Evolutionary conservation across 441 rosid genomes (phyloP), one percentile per base, ranked within the genome.

Genomic region (Metrosideros polymorpha): DNA sequence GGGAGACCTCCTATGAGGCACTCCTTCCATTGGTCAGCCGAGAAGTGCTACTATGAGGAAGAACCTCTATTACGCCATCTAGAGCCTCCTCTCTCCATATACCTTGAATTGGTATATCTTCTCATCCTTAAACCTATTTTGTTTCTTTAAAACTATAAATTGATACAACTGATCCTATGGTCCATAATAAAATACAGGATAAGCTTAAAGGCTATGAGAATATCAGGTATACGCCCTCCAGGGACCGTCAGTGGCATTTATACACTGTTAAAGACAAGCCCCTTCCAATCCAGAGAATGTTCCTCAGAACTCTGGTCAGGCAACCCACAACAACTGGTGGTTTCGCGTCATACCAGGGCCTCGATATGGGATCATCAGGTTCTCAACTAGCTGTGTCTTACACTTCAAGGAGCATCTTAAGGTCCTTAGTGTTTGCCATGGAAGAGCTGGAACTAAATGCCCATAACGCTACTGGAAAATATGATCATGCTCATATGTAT

Each of bases 1-100:
- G 99, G 99, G 32, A 93, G 99, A 84, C 93, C 98, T 83, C 99
- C 99, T 82, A 95, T 98, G 96, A 94, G 99, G 89, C 99, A 98
- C 89, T 95, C 99, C 84, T 97, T 98, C 88, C 99, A 97, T 89
- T 98, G 99, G 99, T 94, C 97, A 29, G 88, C 86, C 53, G 98
- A 97, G 89, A 97, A 95, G 91, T 92, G 87, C 82, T 91, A 93
- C 89, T 97, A 93, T 84, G 97, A 87, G 91, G 99, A 98, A 93
- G 99, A 98, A 89, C 98, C 99, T 82, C 90, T 96, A 88, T 87
- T 98, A 91, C 98, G 99, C 66, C 98, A 98, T 91, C 91, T 98
- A 82, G 99, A 98, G 90, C 99, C 99, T 90, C 99, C 99, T 83
- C 93, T 98, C 18, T 98, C 99, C 87, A 97, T 94, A 87, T 96